Base-by-base conservation (phyloP, 2,329 filamentous ascomycete genomes). In the Sclerotinia nivalis region DNA sequence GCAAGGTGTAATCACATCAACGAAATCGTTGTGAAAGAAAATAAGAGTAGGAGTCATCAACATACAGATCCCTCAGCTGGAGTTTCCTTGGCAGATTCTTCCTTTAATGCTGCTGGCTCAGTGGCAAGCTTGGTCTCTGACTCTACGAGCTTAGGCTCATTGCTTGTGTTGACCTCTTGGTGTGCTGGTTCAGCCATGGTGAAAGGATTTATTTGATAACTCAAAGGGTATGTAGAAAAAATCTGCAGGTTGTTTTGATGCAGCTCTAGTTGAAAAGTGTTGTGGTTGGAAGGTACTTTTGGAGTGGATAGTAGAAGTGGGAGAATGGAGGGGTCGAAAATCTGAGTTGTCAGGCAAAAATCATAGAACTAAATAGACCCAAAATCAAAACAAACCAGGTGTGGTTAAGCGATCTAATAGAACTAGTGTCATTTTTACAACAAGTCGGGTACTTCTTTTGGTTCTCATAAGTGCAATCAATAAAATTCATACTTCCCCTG, bases 101-200 rank as follows among this genome's bases (percentile, higher is more conserved):
- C 72, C 62, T 72, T 75, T 54, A 70, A 68, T 52, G 62, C 62
- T 40, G 62, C 54, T 66, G 78, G 80, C 64, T 80, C 80, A 22
- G 82, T 82, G 66, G 81, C 80, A 77, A 81, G 80, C 71, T 80
- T 79, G 25, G 81, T 83, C 79, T 83, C 81, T 70, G 80, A 80
- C 73, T 81, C 76, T 31, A 77, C 79, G 54, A 82, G 77, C 73
- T 74, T 74, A 64, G 75, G 73, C 67, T 80, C 78, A 68, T 80
- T 77, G 73, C 77, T 78, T 69, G 80, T 76, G 72, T 75, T 74
- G 75, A 79, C 77, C 74, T 81, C 79, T 60, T 67, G 80, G 75
- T 80, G 80, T 79, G 76, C 81, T 80, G 71, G 31, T 65, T 76
- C 74, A 47, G 74, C 71, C 73, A 75, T 74, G n/a, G 71, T 77